Evolutionary conservation across 306 rosid genomes (phyloP).

Genomic region (Citrullus amarus): DNA sequence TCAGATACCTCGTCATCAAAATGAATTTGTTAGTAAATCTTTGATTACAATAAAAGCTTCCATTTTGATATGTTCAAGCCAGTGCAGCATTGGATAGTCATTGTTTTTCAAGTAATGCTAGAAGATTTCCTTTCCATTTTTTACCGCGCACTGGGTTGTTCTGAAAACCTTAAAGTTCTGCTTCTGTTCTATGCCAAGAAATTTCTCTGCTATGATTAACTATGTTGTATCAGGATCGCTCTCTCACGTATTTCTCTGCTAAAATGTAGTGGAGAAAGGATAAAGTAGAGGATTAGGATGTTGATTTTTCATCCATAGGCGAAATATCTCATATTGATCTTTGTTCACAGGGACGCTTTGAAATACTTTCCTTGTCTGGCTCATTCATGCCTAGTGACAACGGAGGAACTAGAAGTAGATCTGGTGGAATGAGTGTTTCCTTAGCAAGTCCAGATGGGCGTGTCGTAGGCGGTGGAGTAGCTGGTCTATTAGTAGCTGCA

Average conservation of each 20-base stretch:
- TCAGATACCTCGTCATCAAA: not conserved
- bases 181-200: not conserved
- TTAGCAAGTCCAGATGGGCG: slow-evolving; percentile 92
- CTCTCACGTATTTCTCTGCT: not conserved
- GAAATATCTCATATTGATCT: not conserved
- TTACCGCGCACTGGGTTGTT: not conserved
- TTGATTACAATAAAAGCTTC: not conserved
- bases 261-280: not conserved
- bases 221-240: not conserved
- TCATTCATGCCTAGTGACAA: slow-evolving; percentile 83
- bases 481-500: slow-evolving; percentile 86
- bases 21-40: not conserved
- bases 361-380: slow-evolving; percentile 82
- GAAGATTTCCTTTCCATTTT: not conserved
- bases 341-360: slow-evolving; percentile 68
- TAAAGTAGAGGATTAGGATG: not conserved
- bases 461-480: slow-evolving; percentile 92
- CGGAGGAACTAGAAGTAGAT: slow-evolving; percentile 83
- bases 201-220: not conserved
- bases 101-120: not conserved
- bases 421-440: slow-evolving; percentile 96
- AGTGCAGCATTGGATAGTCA: not conserved
- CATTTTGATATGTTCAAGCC: not conserved
- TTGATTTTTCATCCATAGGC: not conserved
- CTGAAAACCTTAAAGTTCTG: not conserved